A percentile compares a stretch with the other conserved stretches of the same genome.
phyloP scores from a whole-genome alignment of 257 asterid genomes.

The Jacaranda copaia region DNA sequence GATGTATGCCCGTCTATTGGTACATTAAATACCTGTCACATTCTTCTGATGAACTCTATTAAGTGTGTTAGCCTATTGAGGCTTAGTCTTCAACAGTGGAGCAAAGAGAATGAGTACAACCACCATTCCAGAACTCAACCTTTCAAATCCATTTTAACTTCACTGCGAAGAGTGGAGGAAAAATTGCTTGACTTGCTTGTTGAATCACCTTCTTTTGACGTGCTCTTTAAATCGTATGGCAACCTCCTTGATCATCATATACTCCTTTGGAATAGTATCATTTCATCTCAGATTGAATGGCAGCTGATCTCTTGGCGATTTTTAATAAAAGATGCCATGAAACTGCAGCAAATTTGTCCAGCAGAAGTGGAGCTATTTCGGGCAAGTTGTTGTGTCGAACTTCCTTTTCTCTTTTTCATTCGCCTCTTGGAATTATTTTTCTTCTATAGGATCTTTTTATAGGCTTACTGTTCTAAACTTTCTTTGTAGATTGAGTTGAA shows the following conservation, averaged over 20 bases:
- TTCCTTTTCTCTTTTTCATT: conserved; percentile 28
- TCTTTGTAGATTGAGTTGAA: conserved; percentile 53
- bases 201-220: conserved; percentile 63
- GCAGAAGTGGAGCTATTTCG: conserved; percentile 59
- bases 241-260: conserved; percentile 81
- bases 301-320: conserved; percentile 62
- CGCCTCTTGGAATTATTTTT: not conserved
- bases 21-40: conserved; percentile 42
- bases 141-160: conserved; percentile 53
- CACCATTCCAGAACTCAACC: conserved; percentile 39
- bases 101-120: conserved; percentile 49
- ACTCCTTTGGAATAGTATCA: conserved; percentile 70
- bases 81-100: conserved; percentile 82
- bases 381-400: conserved; percentile 53
- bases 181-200: conserved; percentile 67
- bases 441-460: not conserved
- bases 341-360: conserved; percentile 58
- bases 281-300: conserved; percentile 51
- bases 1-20: conserved; percentile 51
- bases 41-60: conserved; percentile 55
- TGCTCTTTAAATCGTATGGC: conserved; percentile 53
- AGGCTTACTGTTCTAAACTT: conserved; percentile 29
- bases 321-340: conserved; percentile 62
- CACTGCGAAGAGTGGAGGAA: conserved; percentile 64
- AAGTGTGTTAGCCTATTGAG: conserved; percentile 66